Conservation (phyloP, 2,329 filamentous ascomycete species). For the Colletotrichum spaethianum region DNA sequence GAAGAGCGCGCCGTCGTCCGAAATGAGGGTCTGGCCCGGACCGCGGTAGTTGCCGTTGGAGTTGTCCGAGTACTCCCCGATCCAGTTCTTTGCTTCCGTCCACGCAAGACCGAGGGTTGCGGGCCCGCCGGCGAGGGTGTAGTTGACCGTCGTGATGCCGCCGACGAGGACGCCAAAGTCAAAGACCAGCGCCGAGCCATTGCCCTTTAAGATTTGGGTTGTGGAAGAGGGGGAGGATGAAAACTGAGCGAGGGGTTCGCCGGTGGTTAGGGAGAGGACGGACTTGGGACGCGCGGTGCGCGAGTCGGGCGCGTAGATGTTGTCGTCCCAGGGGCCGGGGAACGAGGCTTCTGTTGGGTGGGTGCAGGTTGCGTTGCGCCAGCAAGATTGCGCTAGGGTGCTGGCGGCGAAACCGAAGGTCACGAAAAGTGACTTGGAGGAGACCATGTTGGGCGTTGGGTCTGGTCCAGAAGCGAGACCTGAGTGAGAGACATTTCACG, state of each 20-base stretch:
- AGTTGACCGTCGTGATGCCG: conserved; percentile 67
- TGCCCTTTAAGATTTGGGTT: conserved; percentile 49
- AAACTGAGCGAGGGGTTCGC: conserved; percentile 49
- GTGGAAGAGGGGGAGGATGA: conserved; percentile 41
- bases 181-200: conserved; percentile 68
- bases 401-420: conserved; percentile 4
- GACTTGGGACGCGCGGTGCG: conserved; percentile 63
- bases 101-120: conserved; percentile 62
- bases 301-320: conserved; percentile 69
- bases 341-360: conserved; percentile 66
- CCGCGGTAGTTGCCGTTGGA: conserved; percentile 61
- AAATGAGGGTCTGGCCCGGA: conserved; percentile 44
- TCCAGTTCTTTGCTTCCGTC: conserved; percentile 62
- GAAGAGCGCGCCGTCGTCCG: conserved; percentile 61
- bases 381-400: conserved; percentile 57
- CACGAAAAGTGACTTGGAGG: conserved; percentile 47
- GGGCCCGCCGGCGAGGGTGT: conserved; percentile 54
- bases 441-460: conserved; percentile 2
- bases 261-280: conserved; percentile 55
- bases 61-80: conserved; percentile 61
- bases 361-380: conserved; percentile 68
- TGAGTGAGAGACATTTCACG: no score
- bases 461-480: background rate
- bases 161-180: conserved; percentile 73
- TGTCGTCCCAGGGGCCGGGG: conserved; percentile 69